Evolutionary conservation across 2,329 filamentous ascomycete genomes (phyloP), one percentile per base, ranked within the genome.

Genomic region (Harringtonia aguacate): DNA sequence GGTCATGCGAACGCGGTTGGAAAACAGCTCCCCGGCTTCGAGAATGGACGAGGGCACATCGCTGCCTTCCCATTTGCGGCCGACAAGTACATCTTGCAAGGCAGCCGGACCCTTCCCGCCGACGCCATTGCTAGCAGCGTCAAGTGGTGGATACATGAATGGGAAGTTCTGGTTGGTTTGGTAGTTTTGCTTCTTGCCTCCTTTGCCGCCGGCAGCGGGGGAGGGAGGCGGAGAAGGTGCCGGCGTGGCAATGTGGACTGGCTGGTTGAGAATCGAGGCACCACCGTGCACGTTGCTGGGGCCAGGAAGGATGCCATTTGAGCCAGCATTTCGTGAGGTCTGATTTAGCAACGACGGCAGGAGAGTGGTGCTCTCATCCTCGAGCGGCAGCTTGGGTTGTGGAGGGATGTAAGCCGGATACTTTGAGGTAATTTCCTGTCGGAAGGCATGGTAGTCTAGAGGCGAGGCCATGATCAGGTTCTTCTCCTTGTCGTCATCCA

Each of bases 111-210:
- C 89, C 58, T 94, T 95, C 1, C 90, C 90, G 41, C 92, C 90
- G 31, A 90, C 81, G 53, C 83, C 85, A 58, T 94, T 95, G 63
- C 88, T 95, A 21, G 79, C 82, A 49, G 81, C 82, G 61, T 95
- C 90, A 17, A 95, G 68, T 1, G 92, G 92, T 2, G 92, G 92
- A 54, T 98, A 98, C 66, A 98, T 80, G 58, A 98, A 97, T 0
- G 92, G 92, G 52, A 98, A 97, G 58, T 95, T 92, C 55, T 98
- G 92, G 57, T 98, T 98, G 0, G 92, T 98, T 61, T 98, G 92
- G 56, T 98, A 98, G 54, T 97, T 98, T 57, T 98, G 92, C 59
- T 98, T 98, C 70, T 98, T 98, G 1, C 84, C 89, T 42, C 85
- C 86, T 61, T 97, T 98, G 0, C 88, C 88, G 22, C 88, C 89